Evolutionary conservation across 2,329 filamentous ascomycete species (phyloP).

Genomic region (Clarireedia homoeocarpa): DNA sequence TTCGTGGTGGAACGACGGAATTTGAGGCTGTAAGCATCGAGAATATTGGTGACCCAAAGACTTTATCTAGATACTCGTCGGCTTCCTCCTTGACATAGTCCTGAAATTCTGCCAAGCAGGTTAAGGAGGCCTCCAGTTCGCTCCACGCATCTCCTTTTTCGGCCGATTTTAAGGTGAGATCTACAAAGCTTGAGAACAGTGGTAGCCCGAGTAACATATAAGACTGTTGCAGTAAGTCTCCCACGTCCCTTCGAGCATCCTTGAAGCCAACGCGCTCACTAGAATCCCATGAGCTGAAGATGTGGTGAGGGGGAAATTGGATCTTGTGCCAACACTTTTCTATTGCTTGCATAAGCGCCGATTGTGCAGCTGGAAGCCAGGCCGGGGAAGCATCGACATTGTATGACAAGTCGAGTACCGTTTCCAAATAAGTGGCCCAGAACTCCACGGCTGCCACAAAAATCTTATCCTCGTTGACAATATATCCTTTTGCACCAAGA

Average conservation of each 20-base stretch:
- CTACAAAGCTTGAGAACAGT: slow-evolving; percentile 49
- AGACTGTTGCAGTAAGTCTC: slow-evolving; percentile 66
- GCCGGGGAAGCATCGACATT: slow-evolving; percentile 39
- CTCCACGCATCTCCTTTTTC: slow-evolving; percentile 40
- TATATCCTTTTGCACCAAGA: slow-evolving; percentile 56
- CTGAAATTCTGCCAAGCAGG: slow-evolving; percentile 57
- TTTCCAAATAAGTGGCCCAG: slow-evolving; percentile 71
- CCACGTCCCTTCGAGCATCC: slow-evolving; percentile 70
- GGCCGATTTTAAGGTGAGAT: slow-evolving; percentile 45
- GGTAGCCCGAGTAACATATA: slow-evolving; percentile 53
- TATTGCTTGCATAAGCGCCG: slow-evolving; percentile 54
- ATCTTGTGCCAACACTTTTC: slow-evolving; percentile 63
- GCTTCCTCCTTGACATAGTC: slow-evolving; percentile 53
- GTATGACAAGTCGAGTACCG: slow-evolving; percentile 50
- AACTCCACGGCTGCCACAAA: slow-evolving; percentile 70
- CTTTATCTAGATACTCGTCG: slow-evolving; percentile 49
- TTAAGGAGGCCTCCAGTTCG: slow-evolving; percentile 52
- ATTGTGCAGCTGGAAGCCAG: slow-evolving; percentile 53
- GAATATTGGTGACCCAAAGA: slow-evolving; percentile 56
- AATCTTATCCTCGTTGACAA: slow-evolving; percentile 65
- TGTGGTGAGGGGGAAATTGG: slow-evolving; percentile 46
- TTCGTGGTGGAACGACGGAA: slow-evolving; percentile 49
- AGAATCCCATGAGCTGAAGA: slow-evolving; percentile 60
- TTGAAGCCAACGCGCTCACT: slow-evolving; percentile 59
- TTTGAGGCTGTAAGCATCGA: slow-evolving; percentile 43